Base-by-base conservation (phyloP, 2,329 filamentous ascomycete species). In the Cercospora sojina region DNA sequence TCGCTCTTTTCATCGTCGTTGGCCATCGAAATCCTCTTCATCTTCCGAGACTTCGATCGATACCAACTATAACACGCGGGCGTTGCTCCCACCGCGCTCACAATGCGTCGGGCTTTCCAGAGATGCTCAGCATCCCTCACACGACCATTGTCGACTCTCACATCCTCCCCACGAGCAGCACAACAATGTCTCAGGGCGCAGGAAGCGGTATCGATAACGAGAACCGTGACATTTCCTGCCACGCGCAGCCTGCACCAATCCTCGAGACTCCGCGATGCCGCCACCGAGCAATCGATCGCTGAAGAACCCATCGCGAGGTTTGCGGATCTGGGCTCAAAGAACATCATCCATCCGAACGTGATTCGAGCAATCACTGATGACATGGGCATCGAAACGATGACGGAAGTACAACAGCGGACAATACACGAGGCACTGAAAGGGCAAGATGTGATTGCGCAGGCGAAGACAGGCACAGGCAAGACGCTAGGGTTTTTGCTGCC, bases 381-480 rank as follows among this genome's bases (percentile, higher is more conserved):
- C 61, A 91, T 98, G 89, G 82, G 85, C 29, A 90, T 97, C 73
- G 86, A 90, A 59, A 87, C 83, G 47, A 98, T 99, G 95, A 98
- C 94, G 23, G 90, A 95, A 23, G 94, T 99, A 13, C 95, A 99
- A 79, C 84, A 87, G 57, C 86, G 89, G 77, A 96, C 94, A 12
- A 93, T 99, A 76, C 87, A 87, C 67, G 86, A 91, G 64, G 91
- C 91, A 3, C 82, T 98, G 49, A 87, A 88, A 71, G 93, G 95
- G 23, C 86, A 84, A 67, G 94, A 97, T 79, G 84, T 97, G 63
- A 79, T 98, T 71, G 95, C 94, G 56, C 95, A 98, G 82, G 95
- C 95, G 67, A 97, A 92, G 81, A 99, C 95, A 8, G 95, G 95
- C 77, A 98, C 95, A 3, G 95, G 95, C 77, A 99, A 99, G 82